Evolutionary conservation across 2,329 filamentous ascomycete genomes (phyloP), one percentile per base, ranked within the genome.

Genomic region (Domatiomyces catenatus): DNA sequence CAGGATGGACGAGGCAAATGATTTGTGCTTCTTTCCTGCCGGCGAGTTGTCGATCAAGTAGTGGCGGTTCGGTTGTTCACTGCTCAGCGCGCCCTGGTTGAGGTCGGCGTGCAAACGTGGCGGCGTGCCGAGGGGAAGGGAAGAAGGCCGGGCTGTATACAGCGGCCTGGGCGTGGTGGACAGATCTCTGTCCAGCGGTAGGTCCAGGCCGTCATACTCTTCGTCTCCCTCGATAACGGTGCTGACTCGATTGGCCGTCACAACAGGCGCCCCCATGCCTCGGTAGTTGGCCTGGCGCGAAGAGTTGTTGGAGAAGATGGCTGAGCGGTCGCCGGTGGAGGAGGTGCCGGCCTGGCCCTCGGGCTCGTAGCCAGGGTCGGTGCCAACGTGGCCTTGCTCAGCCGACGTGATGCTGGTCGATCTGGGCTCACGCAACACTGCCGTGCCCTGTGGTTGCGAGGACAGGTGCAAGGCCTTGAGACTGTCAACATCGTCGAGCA

Each of bases 401-500:
- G 81, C 81, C 0, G 85, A 87, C 20, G 75, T 77, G 42, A 80
- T 71, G 56, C 78, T 83, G 52, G 69, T 67, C 7, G 69, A 58
- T 48, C 56, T 56, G 18, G 50, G 50, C 47, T 55, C 49, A 10
- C 12, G 7, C 8, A 24, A 22, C 8, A 20, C 20, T 44, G 56
- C 57, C 44, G 54, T 58, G 22, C 52, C 61, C 43, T 59, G 60
- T 26, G 57, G 54, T 42, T 53, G 54, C 32, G 58, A 62, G 52
- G 68, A 62, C 50, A 72, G 70, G 56, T 78, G 75, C 19, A 67
- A 68, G 47, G 69, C 76, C 62, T 88, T 86, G 52, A 92, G 73
- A 46, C 79, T 84, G 64, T 96, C 90, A 5, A 98, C 89, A 64
- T 98, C 92, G 48, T 81, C 84, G 18, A 98, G 78, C 19, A 98